Base-by-base conservation (phyloP, 2,329 filamentous ascomycete genomes). In the Epichloe elymi region DNA sequence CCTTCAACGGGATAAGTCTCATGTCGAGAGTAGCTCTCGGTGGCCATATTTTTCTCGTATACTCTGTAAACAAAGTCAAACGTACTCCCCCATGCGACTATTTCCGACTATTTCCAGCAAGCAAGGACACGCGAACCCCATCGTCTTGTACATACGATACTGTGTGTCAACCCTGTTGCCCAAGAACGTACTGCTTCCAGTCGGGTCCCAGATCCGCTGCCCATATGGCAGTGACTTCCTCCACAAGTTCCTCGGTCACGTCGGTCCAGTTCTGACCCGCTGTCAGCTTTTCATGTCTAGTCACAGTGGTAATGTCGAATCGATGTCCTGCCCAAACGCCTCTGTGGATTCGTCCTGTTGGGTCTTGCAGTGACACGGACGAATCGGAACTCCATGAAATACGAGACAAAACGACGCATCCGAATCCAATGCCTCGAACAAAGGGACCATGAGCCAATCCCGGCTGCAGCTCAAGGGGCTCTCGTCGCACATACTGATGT, bases 301-400 rank as follows among this genome's bases (percentile, higher is more conserved):
- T 10, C 47, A 41, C 26, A n/a, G 47, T 41, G 5, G 37, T 42
- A 26, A 49, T 42, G 23, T 49, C 47, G 37, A 49, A 42, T 6
- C 47, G 19, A 42, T 49, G 47, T 17, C 47, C 47, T 17, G 47
- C 47, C 47, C 47, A 49, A 23, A 38, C 20, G 5, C 46, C 46
- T 48, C 36, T 35, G 20, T n/a, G n/a, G 17, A 41, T 49, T 4
- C 26, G 5, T 11, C 37, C 46, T 10, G n/a, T 33, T 14, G 37
- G 37, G 14, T 41, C 23, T 6, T 7, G 1, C 38, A 49, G 35
- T 4, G 46, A 39, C 8, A 35, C n/a, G 19, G 47, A 49, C 5
- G 47, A 2, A 23, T 41, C 36, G 12, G 46, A 42, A 10, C 17
- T 49, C 47, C 47, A 49, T 6, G 20, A 17, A 5, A 42, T 49